Percentiles rank a stretch among this genome's conserved stretches.
phyloP scores from a whole-genome alignment of 164 flowering plant genomes.

The Santalum album region DNA sequence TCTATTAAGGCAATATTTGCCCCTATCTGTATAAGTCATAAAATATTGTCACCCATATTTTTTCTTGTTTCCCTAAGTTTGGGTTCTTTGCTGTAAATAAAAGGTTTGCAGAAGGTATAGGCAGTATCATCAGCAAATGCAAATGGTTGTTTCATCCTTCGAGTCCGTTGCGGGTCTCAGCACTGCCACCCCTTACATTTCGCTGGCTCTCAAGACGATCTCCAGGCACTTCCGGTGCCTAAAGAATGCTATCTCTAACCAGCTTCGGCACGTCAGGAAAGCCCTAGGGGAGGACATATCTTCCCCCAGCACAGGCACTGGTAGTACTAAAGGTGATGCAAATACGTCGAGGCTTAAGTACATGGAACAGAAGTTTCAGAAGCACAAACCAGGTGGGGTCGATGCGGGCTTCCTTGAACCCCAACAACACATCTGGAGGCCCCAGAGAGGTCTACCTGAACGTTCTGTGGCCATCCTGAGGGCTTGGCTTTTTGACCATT shows the following conservation, averaged over 20 bases:
- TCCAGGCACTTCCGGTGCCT: constrained; percentile 54
- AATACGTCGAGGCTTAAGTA: constrained; percentile 26
- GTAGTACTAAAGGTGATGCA: constrained; percentile 24
- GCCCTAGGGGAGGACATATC: constrained; percentile 52
- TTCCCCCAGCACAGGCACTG: constrained; percentile 25
- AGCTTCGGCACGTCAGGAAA: constrained; percentile 33
- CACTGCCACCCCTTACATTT: constrained; percentile 64
- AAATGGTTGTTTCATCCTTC: constrained; percentile 77
- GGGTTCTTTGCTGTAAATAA: no score
- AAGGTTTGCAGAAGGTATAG: constrained; percentile 67
- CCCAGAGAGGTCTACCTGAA: constrained; percentile 94
- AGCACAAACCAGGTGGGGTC: constrained; percentile 24
- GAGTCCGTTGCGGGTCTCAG: constrained; percentile 76
- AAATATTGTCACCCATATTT: no score
- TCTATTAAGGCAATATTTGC: no score
- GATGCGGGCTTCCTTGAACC: constrained; percentile 32
- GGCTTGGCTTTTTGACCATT: constrained; percentile 95
- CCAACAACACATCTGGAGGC: constrained; percentile 75
- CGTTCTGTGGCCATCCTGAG: constrained; percentile 72
- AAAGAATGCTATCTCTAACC: constrained; percentile 53
- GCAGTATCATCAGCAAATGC: constrained; percentile 78
- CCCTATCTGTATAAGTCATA: no score
- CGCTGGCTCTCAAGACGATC: constrained; percentile 52
- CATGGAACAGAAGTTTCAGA: constrained; percentile 30
- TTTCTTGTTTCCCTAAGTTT: no score